Base-by-base conservation (phyloP, 805 yeast genomes). In the Teunomyces kruisii region DNA sequence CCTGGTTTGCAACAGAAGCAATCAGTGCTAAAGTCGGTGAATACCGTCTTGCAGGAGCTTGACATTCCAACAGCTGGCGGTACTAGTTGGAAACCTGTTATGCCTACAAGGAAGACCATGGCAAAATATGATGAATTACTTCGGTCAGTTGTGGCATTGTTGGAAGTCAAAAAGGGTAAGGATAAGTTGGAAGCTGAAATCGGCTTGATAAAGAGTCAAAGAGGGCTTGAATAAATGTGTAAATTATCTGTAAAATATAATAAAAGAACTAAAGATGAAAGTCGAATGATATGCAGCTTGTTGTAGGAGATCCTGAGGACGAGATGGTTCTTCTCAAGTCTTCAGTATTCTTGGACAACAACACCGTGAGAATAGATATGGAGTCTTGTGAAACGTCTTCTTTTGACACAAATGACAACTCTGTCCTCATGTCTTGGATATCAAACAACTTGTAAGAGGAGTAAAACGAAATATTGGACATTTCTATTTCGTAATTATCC, bases 141-240 rank as follows among this genome's bases (percentile, higher is more conserved):
- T 40, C 82, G 83, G 51, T 72, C 83, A 0, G 86, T 88, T 26
- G 82, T 81, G 9, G 77, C 84, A 1, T 69, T 92, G 50, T 71
- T 91, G 44, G 98, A 94, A 44, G 73, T 91, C 12, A 92, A 92
- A 67, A 85, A 81, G 61, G 96, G 88, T 45, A 80, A 81, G 15
- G 99, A 94, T 62, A 90, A 89, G 65, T 70, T 91, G 10, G 91
- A 88, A 50, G 83, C 95, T 2, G 98, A 92, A 54, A 75, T 72
- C 22, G 58, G 58, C 48, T 64, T 72, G 45, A 69, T 72, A 32
- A 70, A 70, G 50, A 67, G 72, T 45, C 77, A 72, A 53, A 61
- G 69, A 32, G 71, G 68, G 5, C 53, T 64, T n/a, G 49, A 50
- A 37, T 57, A 36, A 26, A 19, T 19, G 38, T 22, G 14, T 35